These are phyloP conservation scores for Zoysia pacifica DNA, from an alignment of 176 grass and related monocot species.

Conservation along the genomic window DNA sequence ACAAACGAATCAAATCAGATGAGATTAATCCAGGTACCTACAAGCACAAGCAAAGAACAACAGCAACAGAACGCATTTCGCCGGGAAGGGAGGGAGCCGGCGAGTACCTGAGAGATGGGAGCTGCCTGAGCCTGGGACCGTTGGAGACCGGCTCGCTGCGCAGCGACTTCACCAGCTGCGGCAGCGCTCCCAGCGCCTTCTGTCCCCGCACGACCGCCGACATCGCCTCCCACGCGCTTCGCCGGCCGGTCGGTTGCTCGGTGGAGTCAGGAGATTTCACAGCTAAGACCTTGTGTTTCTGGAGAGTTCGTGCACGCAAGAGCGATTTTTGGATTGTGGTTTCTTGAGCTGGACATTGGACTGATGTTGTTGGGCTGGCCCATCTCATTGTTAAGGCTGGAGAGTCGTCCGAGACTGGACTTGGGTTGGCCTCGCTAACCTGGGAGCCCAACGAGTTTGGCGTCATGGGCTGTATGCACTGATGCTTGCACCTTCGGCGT, in stretches of 20 bases:
- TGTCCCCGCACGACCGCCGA: conserved; percentile 55
- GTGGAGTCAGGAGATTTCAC: conserved; percentile 23
- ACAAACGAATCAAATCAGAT: background rate
- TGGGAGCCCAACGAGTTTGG: no score
- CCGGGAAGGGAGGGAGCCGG: background rate
- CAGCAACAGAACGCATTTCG: background rate
- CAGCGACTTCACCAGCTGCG: conserved; percentile 74
- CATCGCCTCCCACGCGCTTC: conserved; percentile 32
- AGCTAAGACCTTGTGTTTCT: conserved; percentile 10
- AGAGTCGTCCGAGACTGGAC: background rate
- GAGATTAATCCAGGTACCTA: background rate
- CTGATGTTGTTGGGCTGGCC: background rate
- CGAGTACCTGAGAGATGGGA: conserved; percentile 78
- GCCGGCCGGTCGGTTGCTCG: conserved; percentile 23
- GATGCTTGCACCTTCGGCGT: background rate
- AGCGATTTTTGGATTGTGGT: background rate
- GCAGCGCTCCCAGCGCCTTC: conserved; percentile 63
- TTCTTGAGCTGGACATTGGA: background rate
- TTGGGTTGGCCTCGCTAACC: no score
- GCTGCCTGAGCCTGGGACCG: conserved; percentile 45
- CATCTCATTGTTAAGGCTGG: background rate
- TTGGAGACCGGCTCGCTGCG: conserved; percentile 44
- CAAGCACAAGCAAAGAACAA: conserved; percentile 4
- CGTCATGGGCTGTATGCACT: no score
- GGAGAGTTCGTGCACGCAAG: background rate